Evolutionary conservation across 2,329 filamentous ascomycete genomes (phyloP).

Genomic region (Atkinsonella hypoxylon): DNA sequence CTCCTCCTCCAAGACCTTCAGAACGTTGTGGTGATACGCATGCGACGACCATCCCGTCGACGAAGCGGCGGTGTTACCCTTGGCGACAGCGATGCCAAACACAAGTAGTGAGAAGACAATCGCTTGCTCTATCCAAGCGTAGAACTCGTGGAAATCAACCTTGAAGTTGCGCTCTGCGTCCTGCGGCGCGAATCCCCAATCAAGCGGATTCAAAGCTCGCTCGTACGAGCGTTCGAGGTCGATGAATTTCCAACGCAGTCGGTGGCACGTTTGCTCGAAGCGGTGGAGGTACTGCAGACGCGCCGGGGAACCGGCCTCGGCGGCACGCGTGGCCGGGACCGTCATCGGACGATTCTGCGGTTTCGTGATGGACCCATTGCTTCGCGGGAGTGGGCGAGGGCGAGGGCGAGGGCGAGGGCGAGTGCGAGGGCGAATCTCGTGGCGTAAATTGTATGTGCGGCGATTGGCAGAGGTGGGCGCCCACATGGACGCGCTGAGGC

Average conservation of each 20-base stretch:
- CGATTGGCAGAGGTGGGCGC: not conserved
- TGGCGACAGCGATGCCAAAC: slow-evolving; percentile 43
- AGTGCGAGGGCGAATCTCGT: slow-evolving; percentile 3
- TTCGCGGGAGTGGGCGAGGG: slow-evolving; percentile 5
- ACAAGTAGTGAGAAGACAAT: slow-evolving; percentile 55
- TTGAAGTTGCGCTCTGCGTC: slow-evolving; percentile 61
- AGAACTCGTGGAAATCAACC: slow-evolving; percentile 67
- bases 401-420: slow-evolving; percentile 3
- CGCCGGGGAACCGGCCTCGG: not conserved
- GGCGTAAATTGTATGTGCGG: not conserved
- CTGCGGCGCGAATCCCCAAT: slow-evolving; percentile 21
- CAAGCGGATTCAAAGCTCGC: slow-evolving; percentile 30
- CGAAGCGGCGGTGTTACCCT: not conserved
- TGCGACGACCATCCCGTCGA: slow-evolving; percentile 22
- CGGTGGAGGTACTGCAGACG: slow-evolving; percentile 35
- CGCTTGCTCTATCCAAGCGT: slow-evolving; percentile 59
- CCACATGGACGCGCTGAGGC: slow-evolving; percentile 8
- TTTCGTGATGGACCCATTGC: not conserved
- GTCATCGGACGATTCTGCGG: not conserved
- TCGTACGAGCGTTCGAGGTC: slow-evolving; percentile 46
- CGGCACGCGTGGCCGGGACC: not conserved
- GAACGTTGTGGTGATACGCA: slow-evolving; percentile 58
- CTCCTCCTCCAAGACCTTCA: slow-evolving; percentile 46
- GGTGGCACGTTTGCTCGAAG: slow-evolving; percentile 47
- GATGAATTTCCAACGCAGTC: slow-evolving; percentile 51